phyloP scores from a whole-genome alignment of 306 rosid genomes.

The Rosa multiflora region DNA sequence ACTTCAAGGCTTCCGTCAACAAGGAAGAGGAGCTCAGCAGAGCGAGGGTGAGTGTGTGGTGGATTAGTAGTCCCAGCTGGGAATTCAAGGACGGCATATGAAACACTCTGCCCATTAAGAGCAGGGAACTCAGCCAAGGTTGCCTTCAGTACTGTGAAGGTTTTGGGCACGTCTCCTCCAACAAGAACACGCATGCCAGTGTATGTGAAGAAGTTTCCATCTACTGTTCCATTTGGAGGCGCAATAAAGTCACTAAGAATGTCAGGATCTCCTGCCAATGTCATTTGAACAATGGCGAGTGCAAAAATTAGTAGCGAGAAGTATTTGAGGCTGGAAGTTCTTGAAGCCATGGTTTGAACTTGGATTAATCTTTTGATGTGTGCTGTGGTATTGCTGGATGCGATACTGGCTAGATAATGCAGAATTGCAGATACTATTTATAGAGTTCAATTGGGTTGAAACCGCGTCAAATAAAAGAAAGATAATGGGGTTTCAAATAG shows the following conservation, averaged over 20 bases:
- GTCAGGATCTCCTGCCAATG: constrained; percentile 38
- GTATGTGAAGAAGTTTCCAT: constrained; percentile 39
- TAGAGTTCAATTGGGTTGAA: neutral
- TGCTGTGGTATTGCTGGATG: neutral
- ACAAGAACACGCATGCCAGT: constrained; percentile 10
- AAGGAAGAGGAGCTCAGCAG: neutral
- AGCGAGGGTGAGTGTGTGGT: neutral
- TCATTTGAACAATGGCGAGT: constrained; percentile 19
- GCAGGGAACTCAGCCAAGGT: constrained; percentile 2
- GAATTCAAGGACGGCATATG: neutral
- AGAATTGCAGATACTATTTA: neutral
- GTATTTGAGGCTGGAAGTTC: constrained; percentile 8
- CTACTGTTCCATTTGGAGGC: constrained; percentile 18
- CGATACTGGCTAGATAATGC: neutral
- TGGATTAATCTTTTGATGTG: neutral
- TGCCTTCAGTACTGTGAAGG: neutral
- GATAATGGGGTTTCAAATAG: neutral
- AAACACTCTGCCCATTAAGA: constrained; percentile 14
- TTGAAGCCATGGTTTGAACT: constrained; percentile 11
- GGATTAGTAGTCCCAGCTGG: neutral
- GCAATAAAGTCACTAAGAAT: constrained; percentile 39
- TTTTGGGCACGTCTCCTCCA: neutral
- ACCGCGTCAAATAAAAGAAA: neutral
- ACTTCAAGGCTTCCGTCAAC: neutral
- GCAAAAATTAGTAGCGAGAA: constrained; percentile 27